Conservation (phyloP, 352 stramenopile species). For the Thalassiosira hispida region DNA sequence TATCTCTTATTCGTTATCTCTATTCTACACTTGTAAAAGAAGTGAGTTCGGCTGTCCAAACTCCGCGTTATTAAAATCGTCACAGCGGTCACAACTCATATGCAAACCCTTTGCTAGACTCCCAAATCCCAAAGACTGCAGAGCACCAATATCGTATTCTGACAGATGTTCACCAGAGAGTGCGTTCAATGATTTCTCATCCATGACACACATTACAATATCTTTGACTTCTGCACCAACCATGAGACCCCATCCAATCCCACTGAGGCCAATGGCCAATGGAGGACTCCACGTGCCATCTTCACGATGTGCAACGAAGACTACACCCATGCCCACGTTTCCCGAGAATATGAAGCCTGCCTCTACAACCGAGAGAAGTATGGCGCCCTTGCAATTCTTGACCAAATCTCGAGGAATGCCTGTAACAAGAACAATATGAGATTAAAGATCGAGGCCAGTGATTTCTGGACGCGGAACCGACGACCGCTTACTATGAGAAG, state of each 20-base stretch:
- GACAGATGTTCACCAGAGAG: slow-evolving; percentile 86
- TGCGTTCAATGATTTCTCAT: slow-evolving; percentile 70
- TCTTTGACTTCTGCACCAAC: slow-evolving; percentile 92
- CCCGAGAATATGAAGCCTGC: slow-evolving; percentile 65
- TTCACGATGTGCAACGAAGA: slow-evolving; percentile 89
- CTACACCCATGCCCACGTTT: slow-evolving; percentile 87
- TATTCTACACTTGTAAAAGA: too few species aligned
- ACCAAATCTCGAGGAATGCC: slow-evolving; percentile 49
- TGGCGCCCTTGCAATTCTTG: slow-evolving; percentile 49
- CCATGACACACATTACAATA: slow-evolving; percentile 94
- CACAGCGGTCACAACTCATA: too few species aligned
- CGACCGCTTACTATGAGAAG: slow-evolving; percentile 23
- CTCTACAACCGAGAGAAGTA: slow-evolving; percentile 64
- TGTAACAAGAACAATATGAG: neutral
- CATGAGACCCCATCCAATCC: slow-evolving; percentile 91
- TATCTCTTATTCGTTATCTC: too few species aligned
- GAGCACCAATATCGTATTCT: too few species aligned
- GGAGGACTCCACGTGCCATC: slow-evolving; percentile 92
- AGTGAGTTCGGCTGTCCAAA: too few species aligned
- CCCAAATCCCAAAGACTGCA: too few species aligned
- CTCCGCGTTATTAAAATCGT: too few species aligned
- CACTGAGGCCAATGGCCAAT: slow-evolving; percentile 90
- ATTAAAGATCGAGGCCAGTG: neutral
- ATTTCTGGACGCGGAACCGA: slow-evolving; percentile 37
- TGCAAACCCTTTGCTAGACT: too few species aligned